Evolutionary conservation across 169 alveolate species (phyloP).

Genomic region (Plasmodium cynomolgi): DNA sequence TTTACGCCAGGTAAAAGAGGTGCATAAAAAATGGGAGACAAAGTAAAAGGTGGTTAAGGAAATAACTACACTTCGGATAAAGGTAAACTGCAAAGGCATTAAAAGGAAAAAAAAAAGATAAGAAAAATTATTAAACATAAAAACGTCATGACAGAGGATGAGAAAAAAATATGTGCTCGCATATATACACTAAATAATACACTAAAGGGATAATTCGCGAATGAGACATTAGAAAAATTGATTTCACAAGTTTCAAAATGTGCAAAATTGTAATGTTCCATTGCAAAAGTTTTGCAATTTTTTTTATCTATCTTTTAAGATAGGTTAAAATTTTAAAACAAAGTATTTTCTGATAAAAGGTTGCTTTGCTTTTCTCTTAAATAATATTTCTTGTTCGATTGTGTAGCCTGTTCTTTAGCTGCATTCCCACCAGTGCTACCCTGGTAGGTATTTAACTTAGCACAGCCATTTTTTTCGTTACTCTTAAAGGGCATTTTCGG

Average conservation of each 20-base stretch:
- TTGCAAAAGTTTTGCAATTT: background rate
- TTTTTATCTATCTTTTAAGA: background rate
- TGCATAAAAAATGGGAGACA: background rate
- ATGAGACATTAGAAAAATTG: background rate
- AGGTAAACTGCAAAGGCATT: background rate
- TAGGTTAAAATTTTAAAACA: conserved; percentile 5
- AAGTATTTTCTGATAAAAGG: background rate
- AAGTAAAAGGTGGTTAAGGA: background rate
- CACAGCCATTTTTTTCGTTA: background rate
- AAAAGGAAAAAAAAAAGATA: background rate
- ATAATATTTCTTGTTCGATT: conserved; percentile 12
- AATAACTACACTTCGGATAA: background rate
- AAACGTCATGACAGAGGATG: background rate
- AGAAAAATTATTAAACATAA: background rate
- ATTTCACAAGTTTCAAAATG: background rate
- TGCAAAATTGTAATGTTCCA: background rate
- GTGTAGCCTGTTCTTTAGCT: conserved; percentile 5
- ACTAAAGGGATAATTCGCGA: background rate
- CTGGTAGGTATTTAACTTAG: conserved; percentile 1
- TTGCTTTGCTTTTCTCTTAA: conserved; percentile 52
- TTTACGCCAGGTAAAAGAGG: background rate
- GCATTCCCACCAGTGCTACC: background rate
- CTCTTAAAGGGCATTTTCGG: background rate
- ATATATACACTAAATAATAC: background rate
- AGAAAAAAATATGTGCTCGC: background rate